Evolutionary conservation across 495 filamentous ascomycete species (phyloP).

Genomic region (Penicillium robsamsonii): DNA sequence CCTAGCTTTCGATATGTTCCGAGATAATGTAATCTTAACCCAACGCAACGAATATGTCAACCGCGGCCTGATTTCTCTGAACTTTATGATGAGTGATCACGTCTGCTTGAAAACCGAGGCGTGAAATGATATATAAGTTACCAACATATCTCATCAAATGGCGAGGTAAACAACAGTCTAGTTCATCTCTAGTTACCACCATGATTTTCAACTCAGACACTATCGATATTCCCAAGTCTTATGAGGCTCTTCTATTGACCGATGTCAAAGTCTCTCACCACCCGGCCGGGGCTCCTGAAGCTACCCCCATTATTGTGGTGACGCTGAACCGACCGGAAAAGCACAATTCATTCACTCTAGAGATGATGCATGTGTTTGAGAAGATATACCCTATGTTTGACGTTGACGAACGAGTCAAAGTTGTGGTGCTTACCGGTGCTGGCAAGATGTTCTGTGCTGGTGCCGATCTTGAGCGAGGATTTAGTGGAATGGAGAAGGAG

Average conservation of each 20-base stretch:
- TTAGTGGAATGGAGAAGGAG: slow-evolving; percentile 32
- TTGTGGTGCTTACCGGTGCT: slow-evolving; percentile 50
- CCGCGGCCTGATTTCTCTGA: background rate
- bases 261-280: slow-evolving; percentile 50
- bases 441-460: slow-evolving; percentile 58
- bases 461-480: slow-evolving; percentile 42
- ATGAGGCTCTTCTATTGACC: slow-evolving; percentile 33
- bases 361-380: slow-evolving; percentile 50
- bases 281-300: slow-evolving; percentile 36
- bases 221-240: slow-evolving; percentile 13
- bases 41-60: background rate
- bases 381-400: slow-evolving; percentile 46
- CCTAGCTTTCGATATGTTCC: background rate
- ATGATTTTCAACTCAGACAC: slow-evolving; percentile 1
- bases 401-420: slow-evolving; percentile 49
- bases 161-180: background rate
- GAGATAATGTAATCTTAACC: slow-evolving; percentile 4
- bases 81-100: slow-evolving; percentile 2
- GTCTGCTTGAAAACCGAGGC: background rate
- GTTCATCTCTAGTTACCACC: background rate
- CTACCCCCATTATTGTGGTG: slow-evolving; percentile 50
- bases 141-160: background rate
- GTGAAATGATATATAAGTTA: background rate
- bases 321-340: slow-evolving; percentile 51
- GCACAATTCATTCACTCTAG: slow-evolving; percentile 54